A percentile compares a stretch with the other conserved stretches of the same genome.
Evolutionary conservation across 441 rosid genomes (phyloP).

Genomic region (Euphorbia corollata): DNA sequence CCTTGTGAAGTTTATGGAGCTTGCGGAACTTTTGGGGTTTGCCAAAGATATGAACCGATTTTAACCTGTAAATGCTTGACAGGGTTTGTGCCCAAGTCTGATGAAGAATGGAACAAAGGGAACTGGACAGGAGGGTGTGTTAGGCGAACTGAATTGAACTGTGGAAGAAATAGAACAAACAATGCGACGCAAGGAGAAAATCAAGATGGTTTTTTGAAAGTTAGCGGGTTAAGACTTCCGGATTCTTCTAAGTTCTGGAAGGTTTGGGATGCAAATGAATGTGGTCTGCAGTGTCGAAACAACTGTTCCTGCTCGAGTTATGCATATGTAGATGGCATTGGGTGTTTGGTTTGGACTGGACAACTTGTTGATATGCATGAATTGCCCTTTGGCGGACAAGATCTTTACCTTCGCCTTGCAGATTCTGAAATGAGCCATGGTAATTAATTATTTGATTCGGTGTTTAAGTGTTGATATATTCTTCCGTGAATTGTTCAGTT

Average conservation of each 20-base stretch:
- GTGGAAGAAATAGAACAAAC: neutral
- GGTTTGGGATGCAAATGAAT: constrained; percentile 16
- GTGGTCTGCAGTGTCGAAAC: constrained; percentile 7
- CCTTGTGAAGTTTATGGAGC: constrained; percentile 23
- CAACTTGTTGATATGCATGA: constrained; percentile 17
- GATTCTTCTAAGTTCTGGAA: constrained; percentile 4
- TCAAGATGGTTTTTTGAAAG: constrained; percentile 16
- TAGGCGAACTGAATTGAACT: constrained; percentile 8
- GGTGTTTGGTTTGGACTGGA: constrained; percentile 17
- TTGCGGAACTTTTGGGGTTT: constrained; percentile 17
- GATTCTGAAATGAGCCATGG: constrained; percentile 12
- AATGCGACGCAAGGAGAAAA: constrained; percentile 10
- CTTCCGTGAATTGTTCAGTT: neutral
- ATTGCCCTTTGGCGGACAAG: constrained; percentile 15
- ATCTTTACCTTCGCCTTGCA: constrained; percentile 18
- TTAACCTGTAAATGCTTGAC: constrained; percentile 21
- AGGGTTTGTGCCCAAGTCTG: constrained; percentile 16
- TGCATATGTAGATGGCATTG: constrained; percentile 17
- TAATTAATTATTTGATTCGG: neutral
- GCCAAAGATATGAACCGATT: constrained; percentile 13
- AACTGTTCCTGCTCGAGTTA: constrained; percentile 18
- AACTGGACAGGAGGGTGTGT: constrained; percentile 17
- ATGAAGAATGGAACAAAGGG: constrained; percentile 8
- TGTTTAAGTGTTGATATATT: too few species aligned
- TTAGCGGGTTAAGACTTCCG: constrained; percentile 14